These are phyloP conservation scores for Wickerhamomyces sp. DNA, from an alignment of 1,139 yeast species.

Conservation along the genomic window DNA sequence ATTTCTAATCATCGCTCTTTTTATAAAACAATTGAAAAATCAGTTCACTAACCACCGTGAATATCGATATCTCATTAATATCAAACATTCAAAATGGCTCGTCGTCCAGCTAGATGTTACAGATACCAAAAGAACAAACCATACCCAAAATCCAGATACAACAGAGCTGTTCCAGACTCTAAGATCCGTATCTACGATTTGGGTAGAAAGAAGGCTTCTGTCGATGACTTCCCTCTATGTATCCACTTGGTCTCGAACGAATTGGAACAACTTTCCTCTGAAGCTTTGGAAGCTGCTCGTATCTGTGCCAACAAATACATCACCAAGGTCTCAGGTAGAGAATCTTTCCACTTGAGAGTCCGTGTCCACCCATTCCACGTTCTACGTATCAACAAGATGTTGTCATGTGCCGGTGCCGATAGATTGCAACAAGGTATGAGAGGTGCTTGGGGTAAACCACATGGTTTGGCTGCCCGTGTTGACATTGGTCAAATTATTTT, in stretches of 20 bases:
- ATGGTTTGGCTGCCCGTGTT: slow-evolving; percentile 99
- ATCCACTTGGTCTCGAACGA: slow-evolving; percentile 99
- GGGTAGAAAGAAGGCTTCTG: slow-evolving; percentile 99
- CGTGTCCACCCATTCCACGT: slow-evolving; percentile 99
- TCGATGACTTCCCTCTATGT: slow-evolving; percentile 98
- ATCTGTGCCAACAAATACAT: slow-evolving; percentile 99
- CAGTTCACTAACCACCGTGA: background rate
- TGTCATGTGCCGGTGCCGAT: slow-evolving; percentile 99
- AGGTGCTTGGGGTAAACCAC: slow-evolving; percentile 99
- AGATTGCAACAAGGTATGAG: slow-evolving; percentile 99
- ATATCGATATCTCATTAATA: slow-evolving; percentile 1
- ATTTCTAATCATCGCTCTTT: slow-evolving; percentile 1
- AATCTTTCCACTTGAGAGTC: slow-evolving; percentile 99
- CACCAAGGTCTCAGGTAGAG: slow-evolving; percentile 97
- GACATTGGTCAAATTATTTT: slow-evolving; percentile 96
- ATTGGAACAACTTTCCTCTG: slow-evolving; percentile 97
- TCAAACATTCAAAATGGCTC: slow-evolving; percentile 76
- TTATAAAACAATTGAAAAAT: background rate
- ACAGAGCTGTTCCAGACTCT: slow-evolving; percentile 99
- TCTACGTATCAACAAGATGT: slow-evolving; percentile 99
- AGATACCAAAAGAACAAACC: slow-evolving; percentile 99
- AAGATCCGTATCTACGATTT: slow-evolving; percentile 98
- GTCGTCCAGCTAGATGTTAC: slow-evolving; percentile 99
- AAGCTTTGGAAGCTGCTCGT: slow-evolving; percentile 99
- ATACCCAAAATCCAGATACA: slow-evolving; percentile 99